Percentiles rank a stretch among this genome's conserved stretches.
Conservation (phyloP, 805 yeast genomes). For the Nakazawaea populi region DNA sequence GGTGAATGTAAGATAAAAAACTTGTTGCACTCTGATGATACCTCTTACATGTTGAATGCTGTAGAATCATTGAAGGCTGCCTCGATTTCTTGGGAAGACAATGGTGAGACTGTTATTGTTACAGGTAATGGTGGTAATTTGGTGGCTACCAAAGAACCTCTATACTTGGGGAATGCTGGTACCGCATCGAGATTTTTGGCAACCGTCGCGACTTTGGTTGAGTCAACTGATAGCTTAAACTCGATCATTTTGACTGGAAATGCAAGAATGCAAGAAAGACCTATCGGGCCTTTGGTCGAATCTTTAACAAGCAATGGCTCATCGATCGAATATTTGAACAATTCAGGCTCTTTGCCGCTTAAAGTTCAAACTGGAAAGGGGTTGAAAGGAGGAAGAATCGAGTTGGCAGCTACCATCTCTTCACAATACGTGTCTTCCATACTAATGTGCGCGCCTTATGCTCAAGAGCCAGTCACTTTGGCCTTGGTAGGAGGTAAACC, state of each 20-base stretch:
- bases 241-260: constrained; percentile 81
- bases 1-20: constrained; percentile 83
- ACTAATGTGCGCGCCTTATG: constrained; percentile 97
- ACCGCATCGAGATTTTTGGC: constrained; percentile 95
- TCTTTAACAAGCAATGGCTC: constrained; percentile 83
- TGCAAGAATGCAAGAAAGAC: constrained; percentile 95
- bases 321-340: constrained; percentile 61
- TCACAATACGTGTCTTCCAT: constrained; percentile 96
- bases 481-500: constrained; percentile 95
- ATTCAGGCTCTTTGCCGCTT: constrained; percentile 81
- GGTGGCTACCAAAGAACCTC: constrained; percentile 54
- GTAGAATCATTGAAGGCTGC: constrained; percentile 79
- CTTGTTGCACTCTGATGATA: constrained; percentile 92
- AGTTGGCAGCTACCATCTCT: constrained; percentile 91
- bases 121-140: constrained; percentile 81
- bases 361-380: constrained; percentile 63
- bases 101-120: constrained; percentile 84
- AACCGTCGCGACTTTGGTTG: constrained; percentile 83
- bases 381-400: constrained; percentile 86
- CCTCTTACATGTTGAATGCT: constrained; percentile 90
- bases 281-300: constrained; percentile 93
- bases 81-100: constrained; percentile 71
- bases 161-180: constrained; percentile 95
- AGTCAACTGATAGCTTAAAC: constrained; percentile 33
- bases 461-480: constrained; percentile 79